phyloP scores from a whole-genome alignment of 768 basidiomycete species.

The Coprinellus aureogranulatus region DNA sequence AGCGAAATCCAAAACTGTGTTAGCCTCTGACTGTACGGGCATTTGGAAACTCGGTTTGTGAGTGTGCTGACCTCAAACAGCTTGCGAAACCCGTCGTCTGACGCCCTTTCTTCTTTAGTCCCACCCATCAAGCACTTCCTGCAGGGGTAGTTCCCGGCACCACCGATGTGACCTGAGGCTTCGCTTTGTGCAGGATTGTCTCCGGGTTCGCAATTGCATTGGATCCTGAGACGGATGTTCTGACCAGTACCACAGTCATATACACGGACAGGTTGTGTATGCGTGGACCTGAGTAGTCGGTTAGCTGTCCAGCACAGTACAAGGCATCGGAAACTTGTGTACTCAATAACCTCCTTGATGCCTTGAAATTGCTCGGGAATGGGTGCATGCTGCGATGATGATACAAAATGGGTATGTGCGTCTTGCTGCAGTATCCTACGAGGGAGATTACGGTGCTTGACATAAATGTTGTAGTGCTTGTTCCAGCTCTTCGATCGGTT shows the following conservation, averaged over 20 bases:
- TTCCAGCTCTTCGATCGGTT: constrained; percentile 45
- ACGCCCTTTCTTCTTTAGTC: constrained; percentile 27
- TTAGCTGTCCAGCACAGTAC: background rate
- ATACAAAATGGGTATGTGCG: constrained; percentile 36
- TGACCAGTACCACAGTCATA: constrained; percentile 23
- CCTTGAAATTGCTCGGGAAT: constrained; percentile 37
- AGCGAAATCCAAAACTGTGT: background rate
- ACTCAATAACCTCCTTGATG: constrained; percentile 30
- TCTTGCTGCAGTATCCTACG: constrained; percentile 33
- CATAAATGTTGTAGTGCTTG: constrained; percentile 42
- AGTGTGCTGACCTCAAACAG: constrained; percentile 28
- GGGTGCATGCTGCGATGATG: constrained; percentile 35
- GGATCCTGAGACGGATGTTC: constrained; percentile 23
- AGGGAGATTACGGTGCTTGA: constrained; percentile 35
- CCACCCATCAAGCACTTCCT: constrained; percentile 39
- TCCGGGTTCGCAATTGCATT: constrained; percentile 26
- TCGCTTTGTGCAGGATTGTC: constrained; percentile 43
- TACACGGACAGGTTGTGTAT: constrained; percentile 28
- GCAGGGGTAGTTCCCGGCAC: constrained; percentile 39
- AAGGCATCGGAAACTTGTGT: background rate
- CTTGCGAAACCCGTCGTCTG: constrained; percentile 31
- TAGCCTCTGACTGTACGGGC: background rate
- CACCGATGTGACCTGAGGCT: constrained; percentile 37
- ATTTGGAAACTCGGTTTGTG: background rate
- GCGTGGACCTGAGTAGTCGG: constrained; percentile 24